A percentile compares a stretch with the other conserved stretches of the same genome.
phyloP scores from a whole-genome alignment of 306 rosid species.

The Pterocarpus macrocarpus region DNA sequence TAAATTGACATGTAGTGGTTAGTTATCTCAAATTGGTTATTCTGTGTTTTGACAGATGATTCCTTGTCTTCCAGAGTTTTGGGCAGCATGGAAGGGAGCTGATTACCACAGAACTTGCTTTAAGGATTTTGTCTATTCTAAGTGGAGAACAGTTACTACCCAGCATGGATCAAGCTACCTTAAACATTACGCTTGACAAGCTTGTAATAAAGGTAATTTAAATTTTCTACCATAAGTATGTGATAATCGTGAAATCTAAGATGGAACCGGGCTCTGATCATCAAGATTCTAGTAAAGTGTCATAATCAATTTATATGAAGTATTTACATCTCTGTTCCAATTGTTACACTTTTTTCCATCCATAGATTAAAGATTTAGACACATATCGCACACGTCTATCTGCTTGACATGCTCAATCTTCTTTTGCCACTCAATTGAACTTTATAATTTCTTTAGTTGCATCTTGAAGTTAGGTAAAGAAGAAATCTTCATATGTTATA shows the following conservation, averaged over 20 bases:
- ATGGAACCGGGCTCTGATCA: slow-evolving; percentile 31
- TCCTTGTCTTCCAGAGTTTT: slow-evolving; percentile 99
- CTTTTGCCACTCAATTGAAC: slow-evolving; percentile 9
- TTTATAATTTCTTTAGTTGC: background rate
- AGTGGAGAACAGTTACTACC: slow-evolving; percentile 81
- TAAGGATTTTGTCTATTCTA: slow-evolving; percentile 78
- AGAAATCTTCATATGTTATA: background rate
- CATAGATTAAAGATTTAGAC: background rate
- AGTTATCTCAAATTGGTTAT: slow-evolving; percentile 86
- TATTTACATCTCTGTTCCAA: slow-evolving; percentile 19
- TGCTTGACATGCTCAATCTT: slow-evolving; percentile 8
- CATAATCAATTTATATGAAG: background rate
- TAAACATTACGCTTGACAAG: slow-evolving; percentile 77
- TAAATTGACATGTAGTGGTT: slow-evolving; percentile 59
- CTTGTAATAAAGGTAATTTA: slow-evolving; percentile 79
- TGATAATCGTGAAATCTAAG: slow-evolving; percentile 29
- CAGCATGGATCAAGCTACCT: slow-evolving; percentile 62
- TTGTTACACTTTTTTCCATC: slow-evolving; percentile 13
- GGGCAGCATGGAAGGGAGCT: slow-evolving; percentile 99
- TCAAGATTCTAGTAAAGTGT: slow-evolving; percentile 25
- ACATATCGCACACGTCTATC: background rate
- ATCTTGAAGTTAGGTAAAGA: background rate
- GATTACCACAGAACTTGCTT: slow-evolving; percentile 92
- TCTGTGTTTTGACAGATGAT: slow-evolving; percentile 99
- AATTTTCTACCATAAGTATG: slow-evolving; percentile 20